Evolutionary conservation across 1,139 yeast species (phyloP), one percentile per base, ranked within the genome.

Genomic region (Pichia sp.): DNA sequence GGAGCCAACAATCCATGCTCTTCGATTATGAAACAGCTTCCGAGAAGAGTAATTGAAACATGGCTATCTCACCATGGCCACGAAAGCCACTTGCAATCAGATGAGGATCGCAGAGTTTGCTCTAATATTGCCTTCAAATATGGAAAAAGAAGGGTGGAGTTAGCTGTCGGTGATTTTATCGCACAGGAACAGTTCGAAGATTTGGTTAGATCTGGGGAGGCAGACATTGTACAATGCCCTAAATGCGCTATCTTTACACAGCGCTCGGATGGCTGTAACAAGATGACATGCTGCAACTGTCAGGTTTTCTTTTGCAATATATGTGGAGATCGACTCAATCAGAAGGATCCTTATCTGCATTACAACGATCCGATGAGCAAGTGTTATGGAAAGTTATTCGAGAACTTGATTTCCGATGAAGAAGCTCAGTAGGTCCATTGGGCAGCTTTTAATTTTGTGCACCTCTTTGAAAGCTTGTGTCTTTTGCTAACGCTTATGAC

Each of bases 261-360:
- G 58, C 76, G 81, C 59, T 69, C 76, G 15, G 86, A 81, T 62
- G 90, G 90, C 3, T 85, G 90, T 65, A 84, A 85, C 64, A 83
- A 82, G 63, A 83, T 85, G 85, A 75, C 73, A 34, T 84, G 90
- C 63, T 61, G 75, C 0, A 70, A 75, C 5, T 85, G 90, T 60
- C 62, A 64, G 8, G 72, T 78, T 0, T 65, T 67, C 50, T 84
- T 84, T 62, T 85, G 90, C 62, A 81, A 78, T 58, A 59, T 81
- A 16, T 85, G 90, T 68, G 84, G 83, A 0, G 65, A 64, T 1
- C 61, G 68, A 5, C 70, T 82, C 51, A 67, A 67, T 30, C 65
- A 67, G 1, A 67, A 63, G 5, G 75, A 77, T 51, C 84, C 85
- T 0, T 84, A 85, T 63, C 73, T 70, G 23, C 90, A 85, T 67